A percentile compares a stretch with the other conserved stretches of the same genome.
Conservation (phyloP, 257 asterid species). For the Nicotiana undulata region DNA sequence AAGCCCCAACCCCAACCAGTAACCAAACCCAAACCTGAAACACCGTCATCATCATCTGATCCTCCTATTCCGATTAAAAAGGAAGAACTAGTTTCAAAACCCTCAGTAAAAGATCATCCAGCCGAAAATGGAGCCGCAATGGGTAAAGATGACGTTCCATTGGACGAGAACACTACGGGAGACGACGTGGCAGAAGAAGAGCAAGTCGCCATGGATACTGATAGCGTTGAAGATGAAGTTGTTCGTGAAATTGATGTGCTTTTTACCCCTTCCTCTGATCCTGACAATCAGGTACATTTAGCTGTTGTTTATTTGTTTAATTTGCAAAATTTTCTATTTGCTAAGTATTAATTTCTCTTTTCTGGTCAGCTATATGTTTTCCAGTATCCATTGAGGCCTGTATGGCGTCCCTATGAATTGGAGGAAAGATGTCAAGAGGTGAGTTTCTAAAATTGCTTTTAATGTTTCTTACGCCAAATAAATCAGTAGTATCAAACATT, state of each 20-base stretch:
- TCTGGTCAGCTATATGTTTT: constrained; percentile 48
- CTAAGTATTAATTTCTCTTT: background rate
- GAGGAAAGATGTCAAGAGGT: constrained; percentile 69
- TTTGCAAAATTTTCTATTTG: background rate
- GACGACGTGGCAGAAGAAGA: constrained; percentile 10
- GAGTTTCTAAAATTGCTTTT: constrained; percentile 3
- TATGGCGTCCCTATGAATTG: constrained; percentile 85
- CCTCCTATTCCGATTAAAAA: constrained; percentile 19
- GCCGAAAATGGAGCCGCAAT: background rate
- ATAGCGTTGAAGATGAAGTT: constrained; percentile 36
- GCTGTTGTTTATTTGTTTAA: background rate
- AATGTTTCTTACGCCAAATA: background rate
- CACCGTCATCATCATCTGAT: constrained; percentile 10
- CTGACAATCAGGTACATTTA: constrained; percentile 29
- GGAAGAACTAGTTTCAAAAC: constrained; percentile 28
- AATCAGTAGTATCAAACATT: background rate
- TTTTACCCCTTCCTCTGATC: constrained; percentile 42
- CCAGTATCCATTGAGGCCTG: constrained; percentile 75
- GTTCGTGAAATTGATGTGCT: constrained; percentile 74
- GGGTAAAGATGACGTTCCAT: constrained; percentile 8
- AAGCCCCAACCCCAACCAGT: constrained; percentile 31
- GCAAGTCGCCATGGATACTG: constrained; percentile 21
- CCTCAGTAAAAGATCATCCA: background rate
- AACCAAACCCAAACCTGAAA: constrained; percentile 15
- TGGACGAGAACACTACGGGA: constrained; percentile 30